Base-by-base conservation (phyloP, 2,329 filamentous ascomycete species). In the Talaromyces sp. region DNA sequence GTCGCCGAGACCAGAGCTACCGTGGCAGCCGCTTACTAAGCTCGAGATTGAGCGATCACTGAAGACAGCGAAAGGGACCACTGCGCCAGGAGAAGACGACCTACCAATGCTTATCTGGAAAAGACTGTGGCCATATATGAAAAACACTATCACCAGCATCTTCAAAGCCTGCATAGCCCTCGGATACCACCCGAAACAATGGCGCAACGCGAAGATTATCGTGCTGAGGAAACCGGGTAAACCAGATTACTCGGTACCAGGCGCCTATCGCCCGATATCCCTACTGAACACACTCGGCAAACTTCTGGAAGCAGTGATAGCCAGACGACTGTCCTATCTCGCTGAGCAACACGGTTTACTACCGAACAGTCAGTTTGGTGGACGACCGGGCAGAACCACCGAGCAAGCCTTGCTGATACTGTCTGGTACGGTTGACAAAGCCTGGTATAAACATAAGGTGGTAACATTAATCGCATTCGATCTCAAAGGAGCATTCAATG, bases 401-500 rank as follows among this genome's bases (percentile, higher is more conserved):
- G 50, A 57, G 20, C 45, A 60, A 32, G 57, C 50, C 33, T 36
- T 57, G 3, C 17, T 60, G 22, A 46, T 60, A 2, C 49, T 55
- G 14, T 50, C 54, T 5, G 55, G 37, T 33, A 32, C 51, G 29
- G 14, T 47, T 14, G 30, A 39, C 30, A 11, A 33, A 36, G 43
- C 30, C 17, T 46, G 30, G 43, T 46, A 35, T 5, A 35, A 35
- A 22, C 30, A 35, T 4, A 33, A 35, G 43, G 54, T 58, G 19
- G n/a, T 58, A 37, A 57, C 50, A 16, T 20, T 59, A 40, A 54
- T 57, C 41, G 70, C 65, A 48, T 76, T 76, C 46, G 68, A 76
- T 57, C 61, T 77, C 2, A 75, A 76, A 54, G 71, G 72, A 20
- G 73, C 70, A 42, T 76, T 72, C 51, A 76, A 77, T 43, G 63